phyloP scores from a whole-genome alignment of 2,329 filamentous ascomycete species.

The Talaromyces sp. region DNA sequence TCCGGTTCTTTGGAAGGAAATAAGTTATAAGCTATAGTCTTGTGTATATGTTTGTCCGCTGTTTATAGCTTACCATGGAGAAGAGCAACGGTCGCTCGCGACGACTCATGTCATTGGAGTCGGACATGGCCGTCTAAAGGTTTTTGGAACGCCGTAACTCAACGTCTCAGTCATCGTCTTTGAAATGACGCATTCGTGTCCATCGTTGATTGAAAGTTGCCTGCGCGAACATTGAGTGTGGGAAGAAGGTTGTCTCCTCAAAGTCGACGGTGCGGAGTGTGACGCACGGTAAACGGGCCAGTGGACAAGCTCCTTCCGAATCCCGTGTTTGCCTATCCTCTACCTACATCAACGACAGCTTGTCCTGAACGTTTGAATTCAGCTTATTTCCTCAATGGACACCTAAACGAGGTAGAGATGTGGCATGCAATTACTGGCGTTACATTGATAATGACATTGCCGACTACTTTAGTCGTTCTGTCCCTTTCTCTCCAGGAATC shows the following conservation, averaged over 20 bases:
- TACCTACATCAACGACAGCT: not conserved
- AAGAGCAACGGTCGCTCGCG: constrained; percentile 51
- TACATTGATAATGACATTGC: not conserved
- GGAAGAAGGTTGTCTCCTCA: not conserved
- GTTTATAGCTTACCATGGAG: constrained; percentile 27
- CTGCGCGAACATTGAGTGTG: not conserved
- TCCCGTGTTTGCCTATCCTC: not conserved
- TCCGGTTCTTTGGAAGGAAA: constrained; percentile 65
- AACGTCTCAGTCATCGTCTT: constrained; percentile 8
- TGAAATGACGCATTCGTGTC: not conserved
- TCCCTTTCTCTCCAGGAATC: not conserved
- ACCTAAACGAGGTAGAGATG: not conserved
- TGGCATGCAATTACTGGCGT: not conserved
- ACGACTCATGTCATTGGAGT: constrained; percentile 25
- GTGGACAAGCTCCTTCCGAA: constrained; percentile 10
- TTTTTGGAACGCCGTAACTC: not conserved
- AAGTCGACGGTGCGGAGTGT: not conserved
- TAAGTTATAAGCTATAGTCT: constrained; percentile 21
- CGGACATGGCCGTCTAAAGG: constrained; percentile 14
- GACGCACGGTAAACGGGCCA: constrained; percentile 5
- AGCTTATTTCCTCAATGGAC: not conserved
- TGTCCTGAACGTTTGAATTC: not conserved
- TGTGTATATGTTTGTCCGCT: not conserved
- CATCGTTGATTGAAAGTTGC: not conserved
- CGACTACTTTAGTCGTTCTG: not conserved